phyloP scores from a whole-genome alignment of 495 filamentous ascomycete genomes.

The Penicillium herquei region DNA sequence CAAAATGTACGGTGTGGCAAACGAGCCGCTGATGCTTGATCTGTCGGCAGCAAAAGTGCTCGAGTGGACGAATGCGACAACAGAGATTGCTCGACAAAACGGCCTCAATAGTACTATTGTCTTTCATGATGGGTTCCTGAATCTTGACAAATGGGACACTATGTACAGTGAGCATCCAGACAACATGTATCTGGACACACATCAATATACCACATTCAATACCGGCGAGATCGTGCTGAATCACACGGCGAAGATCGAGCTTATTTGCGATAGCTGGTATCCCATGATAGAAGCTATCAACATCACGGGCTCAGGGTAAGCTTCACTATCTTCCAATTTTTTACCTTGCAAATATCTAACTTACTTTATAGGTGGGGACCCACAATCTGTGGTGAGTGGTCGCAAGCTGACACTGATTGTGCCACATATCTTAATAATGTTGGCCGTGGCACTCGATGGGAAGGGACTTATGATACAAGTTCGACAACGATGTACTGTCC shows the following conservation, averaged over 20 bases:
- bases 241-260: slow-evolving; percentile 72
- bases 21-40: slow-evolving; percentile 78
- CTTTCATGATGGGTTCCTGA: slow-evolving; percentile 83
- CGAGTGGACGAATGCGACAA: slow-evolving; percentile 66
- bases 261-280: slow-evolving; percentile 85
- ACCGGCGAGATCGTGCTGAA: slow-evolving; percentile 67
- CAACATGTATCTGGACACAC: slow-evolving; percentile 77
- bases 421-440: slow-evolving; percentile 86
- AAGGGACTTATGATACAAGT: slow-evolving; percentile 68
- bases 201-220: slow-evolving; percentile 93
- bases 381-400: slow-evolving; percentile 97
- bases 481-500: slow-evolving; percentile 71
- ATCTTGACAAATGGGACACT: slow-evolving; percentile 75
- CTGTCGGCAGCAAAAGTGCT: slow-evolving; percentile 59
- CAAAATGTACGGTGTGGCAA: slow-evolving; percentile 80
- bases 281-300: slow-evolving; percentile 69
- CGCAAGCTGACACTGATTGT: slow-evolving; percentile 97
- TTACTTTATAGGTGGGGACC: slow-evolving; percentile 67
- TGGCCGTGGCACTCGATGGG: slow-evolving; percentile 84
- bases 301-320: slow-evolving; percentile 66
- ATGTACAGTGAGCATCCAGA: slow-evolving; percentile 52
- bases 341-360: slow-evolving; percentile 2
- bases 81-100: slow-evolving; percentile 64
- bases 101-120: slow-evolving; percentile 65
- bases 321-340: neutral